Evolutionary conservation across 352 stramenopile species (phyloP).

Genomic region (Pythium utonaiense): DNA sequence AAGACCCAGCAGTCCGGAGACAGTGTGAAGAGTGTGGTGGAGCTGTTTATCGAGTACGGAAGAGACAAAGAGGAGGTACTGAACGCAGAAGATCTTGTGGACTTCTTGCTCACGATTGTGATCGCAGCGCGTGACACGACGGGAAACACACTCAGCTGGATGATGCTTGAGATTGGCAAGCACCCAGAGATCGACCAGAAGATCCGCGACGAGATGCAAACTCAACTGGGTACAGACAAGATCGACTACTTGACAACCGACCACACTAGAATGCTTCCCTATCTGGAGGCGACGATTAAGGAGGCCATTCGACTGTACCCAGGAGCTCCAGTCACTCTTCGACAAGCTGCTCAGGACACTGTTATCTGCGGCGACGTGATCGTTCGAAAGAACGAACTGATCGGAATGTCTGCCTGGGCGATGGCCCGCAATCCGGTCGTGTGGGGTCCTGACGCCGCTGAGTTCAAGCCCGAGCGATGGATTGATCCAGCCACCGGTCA

Average conservation of each 20-base stretch:
- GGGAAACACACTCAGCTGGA: constrained; percentile 60
- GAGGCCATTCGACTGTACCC: constrained; percentile 65
- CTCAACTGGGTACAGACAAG: constrained; percentile 20
- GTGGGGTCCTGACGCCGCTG: constrained; percentile 45
- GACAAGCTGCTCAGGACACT: constrained; percentile 53
- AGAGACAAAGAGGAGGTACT: constrained; percentile 11
- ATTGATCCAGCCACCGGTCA: constrained; percentile 19
- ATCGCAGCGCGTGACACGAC: constrained; percentile 76
- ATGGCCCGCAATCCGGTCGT: constrained; percentile 26
- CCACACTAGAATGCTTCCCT: constrained; percentile 41
- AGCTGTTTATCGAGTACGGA: constrained; percentile 15
- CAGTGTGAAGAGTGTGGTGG: constrained; percentile 19
- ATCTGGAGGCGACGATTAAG: constrained; percentile 47
- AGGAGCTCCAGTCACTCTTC: constrained; percentile 46
- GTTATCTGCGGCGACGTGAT: constrained; percentile 27
- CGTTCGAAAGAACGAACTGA: constrained; percentile 16
- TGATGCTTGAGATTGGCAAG: constrained; percentile 60
- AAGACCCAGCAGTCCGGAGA: constrained; percentile 3
- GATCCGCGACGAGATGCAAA: constrained; percentile 40
- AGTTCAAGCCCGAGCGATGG: constrained; percentile 59
- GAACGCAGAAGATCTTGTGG: constrained; percentile 50
- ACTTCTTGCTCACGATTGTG: constrained; percentile 68
- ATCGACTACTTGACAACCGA: constrained; percentile 32
- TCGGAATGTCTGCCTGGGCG: constrained; percentile 26
- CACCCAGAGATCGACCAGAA: constrained; percentile 39